Evolutionary conservation across 192 early-diverging fungal genomes (phyloP).

Genomic region (Coemansia sp.): DNA sequence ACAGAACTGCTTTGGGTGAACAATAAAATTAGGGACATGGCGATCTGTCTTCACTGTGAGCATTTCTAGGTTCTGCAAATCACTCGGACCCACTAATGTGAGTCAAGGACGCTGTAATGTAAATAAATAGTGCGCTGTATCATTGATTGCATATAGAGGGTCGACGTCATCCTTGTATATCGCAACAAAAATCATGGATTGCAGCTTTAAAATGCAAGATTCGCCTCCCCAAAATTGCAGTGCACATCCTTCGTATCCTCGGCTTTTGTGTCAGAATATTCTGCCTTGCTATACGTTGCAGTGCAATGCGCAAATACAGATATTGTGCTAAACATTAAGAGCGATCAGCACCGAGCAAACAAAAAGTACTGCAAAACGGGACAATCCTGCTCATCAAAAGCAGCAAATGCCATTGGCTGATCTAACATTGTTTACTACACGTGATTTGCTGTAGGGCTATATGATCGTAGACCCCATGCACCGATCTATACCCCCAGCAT

Average conservation of each 20-base stretch:
- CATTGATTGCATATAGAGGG: background rate
- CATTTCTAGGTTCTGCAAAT: background rate
- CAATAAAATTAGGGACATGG: too few species aligned
- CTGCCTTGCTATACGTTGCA: too few species aligned
- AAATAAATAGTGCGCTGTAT: background rate
- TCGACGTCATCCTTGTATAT: conserved; percentile 3
- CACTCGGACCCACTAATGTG: background rate
- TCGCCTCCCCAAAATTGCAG: background rate
- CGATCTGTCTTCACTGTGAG: background rate
- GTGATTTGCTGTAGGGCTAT: background rate
- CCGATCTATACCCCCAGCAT: background rate
- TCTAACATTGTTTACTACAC: background rate
- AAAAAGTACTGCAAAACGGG: too few species aligned
- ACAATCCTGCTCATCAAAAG: too few species aligned
- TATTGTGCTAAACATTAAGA: too few species aligned
- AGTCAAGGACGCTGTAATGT: background rate
- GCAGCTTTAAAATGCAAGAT: background rate
- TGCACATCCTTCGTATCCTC: too few species aligned
- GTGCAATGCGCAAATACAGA: too few species aligned
- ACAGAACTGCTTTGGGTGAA: too few species aligned
- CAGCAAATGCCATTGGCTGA: background rate
- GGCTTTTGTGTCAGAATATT: too few species aligned
- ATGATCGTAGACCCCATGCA: background rate
- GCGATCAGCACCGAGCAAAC: too few species aligned
- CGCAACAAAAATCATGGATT: background rate